These are phyloP conservation scores for Metschnikowia colocasiae DNA, from an alignment of 805 yeast species.

Conservation along the genomic window DNA sequence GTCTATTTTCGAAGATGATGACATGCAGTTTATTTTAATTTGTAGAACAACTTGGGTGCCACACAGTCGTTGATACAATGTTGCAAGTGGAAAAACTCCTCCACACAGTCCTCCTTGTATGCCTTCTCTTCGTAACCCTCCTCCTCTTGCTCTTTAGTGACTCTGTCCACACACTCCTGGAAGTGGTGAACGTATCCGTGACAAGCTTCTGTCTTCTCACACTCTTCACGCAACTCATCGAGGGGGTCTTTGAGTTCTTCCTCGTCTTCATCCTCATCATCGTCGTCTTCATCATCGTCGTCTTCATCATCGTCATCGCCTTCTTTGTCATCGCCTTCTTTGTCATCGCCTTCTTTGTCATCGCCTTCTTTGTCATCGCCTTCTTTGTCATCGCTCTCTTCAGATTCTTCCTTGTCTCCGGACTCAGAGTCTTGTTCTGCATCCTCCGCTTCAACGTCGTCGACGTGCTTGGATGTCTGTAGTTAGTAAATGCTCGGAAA, in stretches of 20 bases:
- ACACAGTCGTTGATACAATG: slow-evolving; percentile 90
- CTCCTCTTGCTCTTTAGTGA: slow-evolving; percentile 80
- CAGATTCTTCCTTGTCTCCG: slow-evolving; percentile 34
- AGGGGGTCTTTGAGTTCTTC: slow-evolving; percentile 17
- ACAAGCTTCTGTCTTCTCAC: slow-evolving; percentile 65
- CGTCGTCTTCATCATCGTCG: slow-evolving; percentile 63
- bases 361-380: slow-evolving; percentile 64
- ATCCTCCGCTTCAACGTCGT: slow-evolving; percentile 8
- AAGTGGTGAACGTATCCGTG: slow-evolving; percentile 79
- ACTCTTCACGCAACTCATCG: slow-evolving; percentile 44
- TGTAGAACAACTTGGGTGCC: slow-evolving; percentile 84
- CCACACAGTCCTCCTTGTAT: slow-evolving; percentile 96
- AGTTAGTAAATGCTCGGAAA: slow-evolving; percentile 3
- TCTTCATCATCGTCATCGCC: slow-evolving; percentile 53
- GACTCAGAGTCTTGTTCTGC: slow-evolving; percentile 11
- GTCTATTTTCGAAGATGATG: slow-evolving; percentile 15
- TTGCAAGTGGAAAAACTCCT: slow-evolving; percentile 95
- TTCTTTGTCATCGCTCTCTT: slow-evolving; percentile 38
- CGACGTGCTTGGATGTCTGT: slow-evolving; percentile 13
- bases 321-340: slow-evolving; percentile 53
- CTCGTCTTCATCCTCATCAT: slow-evolving; percentile 48
- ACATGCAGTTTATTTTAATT: slow-evolving; percentile 59
- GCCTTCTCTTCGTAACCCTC: slow-evolving; percentile 74
- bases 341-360: slow-evolving; percentile 57
- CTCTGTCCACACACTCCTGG: slow-evolving; percentile 94